Evolutionary conservation across 441 rosid genomes (phyloP).

Genomic region (Erodium texanum): DNA sequence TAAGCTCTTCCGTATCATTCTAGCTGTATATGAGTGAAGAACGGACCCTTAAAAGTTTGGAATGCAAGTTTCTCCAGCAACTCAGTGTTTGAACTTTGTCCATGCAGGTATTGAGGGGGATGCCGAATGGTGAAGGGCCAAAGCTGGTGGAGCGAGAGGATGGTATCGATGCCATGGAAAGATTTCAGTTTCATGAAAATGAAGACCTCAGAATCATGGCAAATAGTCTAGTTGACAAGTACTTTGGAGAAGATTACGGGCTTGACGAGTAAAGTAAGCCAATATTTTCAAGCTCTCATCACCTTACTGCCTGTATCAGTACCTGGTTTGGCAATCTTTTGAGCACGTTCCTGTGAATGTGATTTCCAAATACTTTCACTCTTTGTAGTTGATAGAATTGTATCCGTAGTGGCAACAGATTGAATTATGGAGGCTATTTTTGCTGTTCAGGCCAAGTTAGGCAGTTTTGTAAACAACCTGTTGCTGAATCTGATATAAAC

Average conservation of each 20-base stretch:
- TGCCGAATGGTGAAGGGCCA: slow-evolving; percentile 79
- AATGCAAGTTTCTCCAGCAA: neutral
- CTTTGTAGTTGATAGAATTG: neutral
- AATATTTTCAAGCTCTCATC: neutral
- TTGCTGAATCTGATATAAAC: no score
- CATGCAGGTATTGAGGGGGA: slow-evolving; percentile 75
- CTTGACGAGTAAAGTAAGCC: slow-evolving; percentile 32
- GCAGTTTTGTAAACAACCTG: neutral
- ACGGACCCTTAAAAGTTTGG: neutral
- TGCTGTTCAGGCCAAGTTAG: neutral
- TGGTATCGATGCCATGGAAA: slow-evolving; percentile 95
- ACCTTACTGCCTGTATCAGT: neutral
- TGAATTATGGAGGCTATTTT: neutral
- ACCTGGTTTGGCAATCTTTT: slow-evolving; percentile 1
- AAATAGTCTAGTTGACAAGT: slow-evolving; percentile 72
- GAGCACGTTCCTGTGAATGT: neutral
- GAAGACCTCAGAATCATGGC: slow-evolving; percentile 92
- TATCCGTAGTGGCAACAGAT: neutral
- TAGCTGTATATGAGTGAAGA: neutral
- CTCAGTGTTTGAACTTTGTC: slow-evolving; percentile 1
- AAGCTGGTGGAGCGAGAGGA: slow-evolving; percentile 82
- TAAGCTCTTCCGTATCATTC: neutral
- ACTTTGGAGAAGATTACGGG: slow-evolving; percentile 88
- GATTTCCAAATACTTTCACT: neutral
- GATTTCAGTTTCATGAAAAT: slow-evolving; percentile 88